Evolutionary conservation across 2,329 filamentous ascomycete genomes (phyloP).

Genomic region (Thyridium curvatum): DNA sequence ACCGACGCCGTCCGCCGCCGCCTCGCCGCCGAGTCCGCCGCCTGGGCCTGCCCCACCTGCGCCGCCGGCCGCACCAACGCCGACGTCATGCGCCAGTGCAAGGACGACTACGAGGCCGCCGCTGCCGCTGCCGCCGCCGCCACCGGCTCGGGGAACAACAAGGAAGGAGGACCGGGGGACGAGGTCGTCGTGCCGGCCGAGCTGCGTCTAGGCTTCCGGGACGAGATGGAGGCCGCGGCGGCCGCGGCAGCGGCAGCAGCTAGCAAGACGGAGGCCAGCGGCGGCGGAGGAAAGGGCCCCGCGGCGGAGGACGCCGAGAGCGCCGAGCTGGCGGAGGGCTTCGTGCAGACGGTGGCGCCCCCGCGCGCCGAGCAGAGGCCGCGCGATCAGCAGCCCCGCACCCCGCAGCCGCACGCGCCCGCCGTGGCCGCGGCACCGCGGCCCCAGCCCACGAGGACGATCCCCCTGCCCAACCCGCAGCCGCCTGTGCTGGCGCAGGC

Average conservation of each 20-base stretch:
- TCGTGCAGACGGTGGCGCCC: constrained; percentile 42
- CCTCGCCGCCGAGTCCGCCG: constrained; percentile 60
- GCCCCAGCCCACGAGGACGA: constrained; percentile 26
- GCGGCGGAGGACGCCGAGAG: constrained; percentile 30
- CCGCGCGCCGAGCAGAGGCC: constrained; percentile 7
- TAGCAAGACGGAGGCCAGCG: constrained; percentile 6
- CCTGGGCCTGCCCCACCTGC: constrained; percentile 67
- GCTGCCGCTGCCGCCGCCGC: constrained; percentile 47
- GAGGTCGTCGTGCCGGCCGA: constrained; percentile 48
- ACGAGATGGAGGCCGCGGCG: constrained; percentile 52
- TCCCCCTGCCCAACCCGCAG: constrained; percentile 15
- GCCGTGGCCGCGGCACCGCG: constrained; percentile 9
- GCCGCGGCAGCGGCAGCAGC: constrained; percentile 7
- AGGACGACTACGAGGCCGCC: constrained; percentile 38
- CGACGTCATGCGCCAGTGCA: constrained; percentile 65
- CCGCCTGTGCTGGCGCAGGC: constrained; percentile 5
- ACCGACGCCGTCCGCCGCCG: constrained; percentile 58
- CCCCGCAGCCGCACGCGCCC: constrained; percentile 4
- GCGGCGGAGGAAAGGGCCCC: constrained; percentile 4
- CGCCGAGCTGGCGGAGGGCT: constrained; percentile 50
- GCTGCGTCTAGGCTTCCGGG: constrained; percentile 63
- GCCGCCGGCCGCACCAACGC: constrained; percentile 63
- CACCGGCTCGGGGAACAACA: no score
- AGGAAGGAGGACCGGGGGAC: constrained; percentile 16
- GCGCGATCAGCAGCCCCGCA: constrained; percentile 6